Percentiles rank a stretch among this genome's conserved stretches.
phyloP scores from a whole-genome alignment of 2,329 filamentous ascomycete genomes.

The Colletotrichum tropicale region DNA sequence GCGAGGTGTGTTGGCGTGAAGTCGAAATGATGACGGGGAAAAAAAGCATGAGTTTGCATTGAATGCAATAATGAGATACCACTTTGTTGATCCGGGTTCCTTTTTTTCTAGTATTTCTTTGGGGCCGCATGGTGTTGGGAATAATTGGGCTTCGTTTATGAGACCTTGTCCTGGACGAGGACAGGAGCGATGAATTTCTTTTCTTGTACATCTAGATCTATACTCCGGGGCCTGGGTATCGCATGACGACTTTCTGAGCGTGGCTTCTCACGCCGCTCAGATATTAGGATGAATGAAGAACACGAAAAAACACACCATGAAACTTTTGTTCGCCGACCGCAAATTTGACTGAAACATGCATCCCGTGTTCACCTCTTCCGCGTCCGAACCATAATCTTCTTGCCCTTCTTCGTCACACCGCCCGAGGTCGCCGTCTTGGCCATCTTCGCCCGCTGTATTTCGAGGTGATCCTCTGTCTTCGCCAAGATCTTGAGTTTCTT shows the following conservation, averaged over 20 bases:
- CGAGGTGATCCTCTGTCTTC: slow-evolving; percentile 61
- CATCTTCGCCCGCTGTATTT: slow-evolving; percentile 66
- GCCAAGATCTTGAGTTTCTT: slow-evolving; percentile 60
- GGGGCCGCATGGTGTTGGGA: not conserved
- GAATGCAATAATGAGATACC: slow-evolving; percentile 10
- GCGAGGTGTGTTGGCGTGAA: slow-evolving; percentile 51
- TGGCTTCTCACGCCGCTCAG: slow-evolving; percentile 15
- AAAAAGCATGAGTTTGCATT: not conserved
- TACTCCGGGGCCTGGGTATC: slow-evolving; percentile 24
- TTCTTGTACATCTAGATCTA: slow-evolving; percentile 20
- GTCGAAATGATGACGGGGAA: not conserved
- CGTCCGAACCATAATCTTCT: slow-evolving; percentile 66
- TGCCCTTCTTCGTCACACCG: slow-evolving; percentile 62
- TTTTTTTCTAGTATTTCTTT: not conserved
- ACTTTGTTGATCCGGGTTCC: slow-evolving; percentile 5
- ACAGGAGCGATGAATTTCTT: slow-evolving; percentile 7
- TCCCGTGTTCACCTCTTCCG: slow-evolving; percentile 56
- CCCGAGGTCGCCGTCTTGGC: slow-evolving; percentile 67
- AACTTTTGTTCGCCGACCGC: slow-evolving; percentile 8
- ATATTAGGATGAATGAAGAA: slow-evolving; percentile 16
- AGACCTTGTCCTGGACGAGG: not conserved
- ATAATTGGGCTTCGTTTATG: slow-evolving; percentile 5
- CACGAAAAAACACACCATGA: not conserved
- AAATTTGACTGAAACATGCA: not conserved
- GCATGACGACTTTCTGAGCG: slow-evolving; percentile 23